Evolutionary conservation across 2,329 filamentous ascomycete genomes (phyloP).

Genomic region (Neurospora sp.): DNA sequence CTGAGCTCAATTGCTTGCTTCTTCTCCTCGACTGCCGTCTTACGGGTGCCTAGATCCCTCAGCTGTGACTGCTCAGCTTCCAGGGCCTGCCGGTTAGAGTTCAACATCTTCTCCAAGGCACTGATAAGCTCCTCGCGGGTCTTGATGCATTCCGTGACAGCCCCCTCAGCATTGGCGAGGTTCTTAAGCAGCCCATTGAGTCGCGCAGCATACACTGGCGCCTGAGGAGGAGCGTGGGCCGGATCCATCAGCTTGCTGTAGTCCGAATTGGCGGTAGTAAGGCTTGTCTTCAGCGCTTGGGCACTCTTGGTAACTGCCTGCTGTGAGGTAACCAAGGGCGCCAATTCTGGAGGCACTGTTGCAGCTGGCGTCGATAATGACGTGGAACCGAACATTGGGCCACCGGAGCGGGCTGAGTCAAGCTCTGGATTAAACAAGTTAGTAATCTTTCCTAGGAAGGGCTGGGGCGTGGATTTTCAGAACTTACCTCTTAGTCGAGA

Average conservation of each 20-base stretch:
- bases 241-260: conserved; percentile 77
- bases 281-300: conserved; percentile 53
- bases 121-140: conserved; percentile 68
- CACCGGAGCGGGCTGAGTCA: conserved; percentile 48
- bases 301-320: conserved; percentile 64
- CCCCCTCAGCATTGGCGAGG: conserved; percentile 77
- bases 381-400: conserved; percentile 55
- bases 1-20: conserved; percentile 83
- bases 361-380: conserved; percentile 21
- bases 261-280: conserved; percentile 66
- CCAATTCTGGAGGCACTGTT: conserved; percentile 64
- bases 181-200: conserved; percentile 84
- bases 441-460: conserved; percentile 3
- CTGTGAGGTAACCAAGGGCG: conserved; percentile 63
- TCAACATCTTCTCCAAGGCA: conserved; percentile 73
- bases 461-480: conserved; percentile 1
- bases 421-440: conserved; percentile 36
- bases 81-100: conserved; percentile 60
- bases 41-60: conserved; percentile 55
- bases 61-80: conserved; percentile 58
- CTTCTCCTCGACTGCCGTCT: conserved; percentile 64
- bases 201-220: conserved; percentile 84
- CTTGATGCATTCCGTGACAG: conserved; percentile 82
- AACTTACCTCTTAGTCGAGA: conserved; percentile 62
- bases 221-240: conserved; percentile 56